Percentiles rank a stretch among this genome's conserved stretches.
phyloP scores from a whole-genome alignment of 306 rosid species.

The Ziziphus jujuba region DNA sequence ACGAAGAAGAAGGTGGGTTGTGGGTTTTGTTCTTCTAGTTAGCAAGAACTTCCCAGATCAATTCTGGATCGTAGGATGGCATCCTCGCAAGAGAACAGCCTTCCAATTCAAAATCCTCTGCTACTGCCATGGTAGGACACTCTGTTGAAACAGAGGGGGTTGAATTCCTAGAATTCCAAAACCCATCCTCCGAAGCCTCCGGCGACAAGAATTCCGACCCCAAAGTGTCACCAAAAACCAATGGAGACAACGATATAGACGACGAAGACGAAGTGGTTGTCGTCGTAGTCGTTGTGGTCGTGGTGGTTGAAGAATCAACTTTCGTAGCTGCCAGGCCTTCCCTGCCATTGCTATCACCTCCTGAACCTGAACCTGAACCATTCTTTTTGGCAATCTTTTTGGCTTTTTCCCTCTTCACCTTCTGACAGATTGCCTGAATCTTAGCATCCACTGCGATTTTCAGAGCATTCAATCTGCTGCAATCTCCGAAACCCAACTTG shows the following conservation, averaged over 20 bases:
- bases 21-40: constrained; percentile 27
- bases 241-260: constrained; percentile 21
- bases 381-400: constrained; percentile 56
- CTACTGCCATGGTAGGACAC: constrained; percentile 19
- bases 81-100: constrained; percentile 67
- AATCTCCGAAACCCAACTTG: constrained; percentile 56
- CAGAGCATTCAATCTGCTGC: constrained; percentile 56
- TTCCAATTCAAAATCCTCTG: constrained; percentile 46
- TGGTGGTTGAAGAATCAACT: constrained; percentile 24
- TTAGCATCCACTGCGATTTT: constrained; percentile 75
- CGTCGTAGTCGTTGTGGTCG: too few species aligned
- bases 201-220: constrained; percentile 41
- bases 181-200: constrained; percentile 49
- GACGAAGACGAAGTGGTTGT: constrained; percentile 35
- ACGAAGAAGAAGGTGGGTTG: background rate
- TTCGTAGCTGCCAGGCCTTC: constrained; percentile 10
- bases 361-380: too few species aligned
- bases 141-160: constrained; percentile 48
- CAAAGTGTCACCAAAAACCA: constrained; percentile 35
- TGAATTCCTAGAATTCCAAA: constrained; percentile 56
- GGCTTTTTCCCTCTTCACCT: constrained; percentile 70
- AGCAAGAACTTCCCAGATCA: constrained; percentile 92
- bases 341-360: background rate
- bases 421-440: constrained; percentile 85
- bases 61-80: constrained; percentile 88